These are phyloP conservation scores for Starmerella asiatica DNA, from an alignment of 805 yeast genomes.

Conservation along the genomic window DNA sequence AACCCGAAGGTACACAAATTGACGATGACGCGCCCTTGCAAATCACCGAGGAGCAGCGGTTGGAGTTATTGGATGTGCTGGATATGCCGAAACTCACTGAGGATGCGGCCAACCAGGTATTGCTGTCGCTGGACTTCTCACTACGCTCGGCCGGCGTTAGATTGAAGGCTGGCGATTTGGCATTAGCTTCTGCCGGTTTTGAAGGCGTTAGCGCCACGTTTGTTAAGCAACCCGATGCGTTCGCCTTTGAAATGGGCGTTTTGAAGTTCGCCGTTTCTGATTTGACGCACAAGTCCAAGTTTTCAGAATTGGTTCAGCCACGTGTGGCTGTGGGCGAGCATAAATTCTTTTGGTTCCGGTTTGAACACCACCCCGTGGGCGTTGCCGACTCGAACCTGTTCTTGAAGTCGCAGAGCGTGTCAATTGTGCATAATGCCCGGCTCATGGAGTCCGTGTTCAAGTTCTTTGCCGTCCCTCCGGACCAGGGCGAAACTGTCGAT, in stretches of 20 bases:
- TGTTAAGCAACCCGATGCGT: slow-evolving; percentile 67
- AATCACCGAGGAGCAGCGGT: slow-evolving; percentile 73
- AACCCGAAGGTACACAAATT: slow-evolving; percentile 13
- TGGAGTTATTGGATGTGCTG: slow-evolving; percentile 84
- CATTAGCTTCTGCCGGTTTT: slow-evolving; percentile 64
- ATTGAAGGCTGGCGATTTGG: slow-evolving; percentile 32
- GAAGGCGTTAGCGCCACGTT: slow-evolving; percentile 69
- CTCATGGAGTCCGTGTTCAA: slow-evolving; percentile 60
- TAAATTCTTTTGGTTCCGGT: slow-evolving; percentile 57
- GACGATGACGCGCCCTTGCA: slow-evolving; percentile 29
- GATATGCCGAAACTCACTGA: slow-evolving; percentile 58
- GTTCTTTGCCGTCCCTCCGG: slow-evolving; percentile 79
- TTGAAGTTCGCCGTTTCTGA: slow-evolving; percentile 79
- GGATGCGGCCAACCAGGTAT: slow-evolving; percentile 31
- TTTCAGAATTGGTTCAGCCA: slow-evolving; percentile 32
- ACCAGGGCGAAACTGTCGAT: slow-evolving; percentile 75
- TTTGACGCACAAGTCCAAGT: slow-evolving; percentile 64
- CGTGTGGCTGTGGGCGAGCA: neutral
- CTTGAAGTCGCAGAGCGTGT: slow-evolving; percentile 71
- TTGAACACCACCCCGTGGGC: slow-evolving; percentile 79
- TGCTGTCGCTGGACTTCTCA: slow-evolving; percentile 51
- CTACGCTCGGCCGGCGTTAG: slow-evolving; percentile 67
- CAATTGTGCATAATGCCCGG: slow-evolving; percentile 75
- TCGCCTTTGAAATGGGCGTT: slow-evolving; percentile 54
- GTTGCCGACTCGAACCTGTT: slow-evolving; percentile 67